Evolutionary conservation across 805 yeast genomes (phyloP), one percentile per base, ranked within the genome.

Genomic region (Candida chauliodis): DNA sequence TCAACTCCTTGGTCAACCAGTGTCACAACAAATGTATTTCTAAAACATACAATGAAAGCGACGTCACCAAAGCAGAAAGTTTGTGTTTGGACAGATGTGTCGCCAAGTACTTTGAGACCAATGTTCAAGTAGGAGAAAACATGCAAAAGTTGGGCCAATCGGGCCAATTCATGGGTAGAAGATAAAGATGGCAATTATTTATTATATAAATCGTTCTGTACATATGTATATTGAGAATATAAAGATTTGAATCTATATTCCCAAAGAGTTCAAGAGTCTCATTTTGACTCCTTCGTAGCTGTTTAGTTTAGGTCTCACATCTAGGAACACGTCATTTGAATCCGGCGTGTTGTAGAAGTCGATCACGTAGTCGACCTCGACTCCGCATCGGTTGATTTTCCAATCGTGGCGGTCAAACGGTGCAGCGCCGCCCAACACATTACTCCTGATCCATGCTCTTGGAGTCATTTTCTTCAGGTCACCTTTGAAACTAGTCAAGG

Each of bases 401-500:
- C 99, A 91, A 61, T 91, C 99, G 56, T 91, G 99, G 51, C 99
- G 75, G 61, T 91, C 99, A 63, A 91, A 91, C 0, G 99, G 99
- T 44, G 75, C 75, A 35, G 78, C 79, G 41, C 76, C 71, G 0
- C 95, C 96, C 36, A 86, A 51, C 37, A 76, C 59, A 42, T 81
- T 76, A 43, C 84, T 67, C 44, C 86, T 73, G 42, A 68, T 50
- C 73, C 73, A 68, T 0, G 98, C 98, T 49, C 93, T 73, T 5
- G 99, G 99, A 0, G 97, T 88, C 28, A 88, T 52, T 49, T 84
- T 84, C 46, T 79, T 76, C 33, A 90, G 79, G 55, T 93, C 95
- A 5, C 98, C 99, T 58, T 84, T 81, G 62, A 91, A 91, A 47
- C 87, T 80, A 1, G 93, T 81, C 39, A 91, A 68, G 46, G 85